These are phyloP conservation scores for Trichoderma citrinoviride DNA, from an alignment of 2,329 filamentous ascomycete genomes.

Conservation along the genomic window DNA sequence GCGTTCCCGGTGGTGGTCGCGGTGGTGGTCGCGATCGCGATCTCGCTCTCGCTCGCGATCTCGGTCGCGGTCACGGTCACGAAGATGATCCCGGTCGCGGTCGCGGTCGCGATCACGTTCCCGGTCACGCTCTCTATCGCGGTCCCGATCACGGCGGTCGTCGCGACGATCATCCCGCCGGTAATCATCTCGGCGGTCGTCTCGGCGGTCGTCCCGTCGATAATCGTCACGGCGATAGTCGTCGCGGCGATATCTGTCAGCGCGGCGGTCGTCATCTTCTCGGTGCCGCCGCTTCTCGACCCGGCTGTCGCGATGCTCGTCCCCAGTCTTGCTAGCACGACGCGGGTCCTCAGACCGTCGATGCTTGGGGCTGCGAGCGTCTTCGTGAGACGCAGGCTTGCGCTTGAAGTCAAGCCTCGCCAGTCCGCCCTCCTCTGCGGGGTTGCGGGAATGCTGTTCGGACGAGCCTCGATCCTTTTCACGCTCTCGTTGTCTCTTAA, in stretches of 20 bases:
- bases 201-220: constrained; percentile 26
- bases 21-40: constrained; percentile 28
- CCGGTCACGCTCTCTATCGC: constrained; percentile 23
- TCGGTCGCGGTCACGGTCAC: constrained; percentile 29
- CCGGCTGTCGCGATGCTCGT: constrained; percentile 39
- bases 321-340: constrained; percentile 38
- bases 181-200: constrained; percentile 28
- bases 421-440: constrained; percentile 50
- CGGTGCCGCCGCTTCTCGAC: constrained; percentile 32
- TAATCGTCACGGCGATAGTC: constrained; percentile 33
- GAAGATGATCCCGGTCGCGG: constrained; percentile 31
- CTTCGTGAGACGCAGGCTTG: constrained; percentile 55
- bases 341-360: constrained; percentile 43
- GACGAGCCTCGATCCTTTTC: constrained; percentile 40
- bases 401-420: constrained; percentile 58
- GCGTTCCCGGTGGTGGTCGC: constrained; percentile 33
- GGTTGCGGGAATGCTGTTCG: constrained; percentile 52
- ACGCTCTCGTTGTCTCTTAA: constrained; percentile 47
- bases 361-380: constrained; percentile 43
- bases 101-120: constrained; percentile 25
- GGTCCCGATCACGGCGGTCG: constrained; percentile 21
- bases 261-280: constrained; percentile 33
- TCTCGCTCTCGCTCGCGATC: constrained; percentile 24
- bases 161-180: constrained; percentile 23
- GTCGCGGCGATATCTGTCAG: constrained; percentile 39